These are phyloP conservation scores for Pleurotus citrinopileatus DNA, from an alignment of 768 basidiomycete genomes.

Conservation along the genomic window DNA sequence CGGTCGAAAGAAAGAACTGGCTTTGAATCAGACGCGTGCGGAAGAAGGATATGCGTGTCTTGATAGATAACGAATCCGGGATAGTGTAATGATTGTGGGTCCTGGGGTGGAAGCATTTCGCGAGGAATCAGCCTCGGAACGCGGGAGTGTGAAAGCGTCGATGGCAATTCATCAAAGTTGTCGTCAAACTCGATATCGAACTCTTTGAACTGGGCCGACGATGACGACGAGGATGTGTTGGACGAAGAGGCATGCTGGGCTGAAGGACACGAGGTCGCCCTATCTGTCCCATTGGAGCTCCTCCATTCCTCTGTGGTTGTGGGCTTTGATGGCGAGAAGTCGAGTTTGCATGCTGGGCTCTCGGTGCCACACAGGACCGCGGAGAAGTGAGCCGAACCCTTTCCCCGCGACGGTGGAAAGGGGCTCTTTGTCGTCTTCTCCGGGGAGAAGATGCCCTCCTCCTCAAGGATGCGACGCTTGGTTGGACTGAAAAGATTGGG, in stretches of 20 bases:
- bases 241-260: background rate
- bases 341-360: conserved; percentile 50
- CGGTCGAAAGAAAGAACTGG: conserved; percentile 14
- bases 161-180: conserved; percentile 6
- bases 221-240: conserved; percentile 16
- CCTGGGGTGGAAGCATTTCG: conserved; percentile 25
- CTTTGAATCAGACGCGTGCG: conserved; percentile 11
- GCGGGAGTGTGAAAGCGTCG: background rate
- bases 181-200: background rate
- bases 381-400: conserved; percentile 18
- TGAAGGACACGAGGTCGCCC: conserved; percentile 13
- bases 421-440: conserved; percentile 36
- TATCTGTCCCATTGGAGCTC: background rate
- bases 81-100: conserved; percentile 44
- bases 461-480: conserved; percentile 64
- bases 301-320: background rate
- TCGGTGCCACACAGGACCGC: conserved; percentile 26
- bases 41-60: conserved; percentile 13
- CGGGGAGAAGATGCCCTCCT: conserved; percentile 45
- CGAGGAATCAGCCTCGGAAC: conserved; percentile 18
- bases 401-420: conserved; percentile 23
- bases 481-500: conserved; percentile 53
- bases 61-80: conserved; percentile 30
- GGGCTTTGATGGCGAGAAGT: conserved; percentile 44
- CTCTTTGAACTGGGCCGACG: background rate